Evolutionary conservation across 345 rosid species (phyloP), one percentile per base, ranked within the genome.

Genomic region (Lumnitzera racemosa): DNA sequence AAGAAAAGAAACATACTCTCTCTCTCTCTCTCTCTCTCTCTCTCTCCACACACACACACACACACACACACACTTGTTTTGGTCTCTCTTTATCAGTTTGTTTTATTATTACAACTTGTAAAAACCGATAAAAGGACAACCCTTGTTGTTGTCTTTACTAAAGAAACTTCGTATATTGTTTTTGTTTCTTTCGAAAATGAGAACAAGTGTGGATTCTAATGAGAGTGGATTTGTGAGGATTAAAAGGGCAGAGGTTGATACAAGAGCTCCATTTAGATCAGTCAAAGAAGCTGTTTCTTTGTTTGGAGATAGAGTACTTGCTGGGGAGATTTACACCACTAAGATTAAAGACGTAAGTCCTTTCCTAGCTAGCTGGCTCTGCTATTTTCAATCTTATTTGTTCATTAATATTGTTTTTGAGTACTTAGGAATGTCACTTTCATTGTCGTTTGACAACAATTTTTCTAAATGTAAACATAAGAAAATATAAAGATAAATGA

Each of bases 221-320:
- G 52, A 29, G 25, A 25, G 24, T n/a, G 65, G 27, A 49, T 53
- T 47, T 24, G 10, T 46, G 13, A 48, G 58, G 50, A 67, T 46
- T 14, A 58, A 57, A 31, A 68, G 58, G 59, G 66, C 41, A 7
- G 72, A 68, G 67, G 49, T 68, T 41, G 72, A 68, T 46, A 68
- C 67, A 3, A 5, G 67, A 50, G 25, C 63, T 5, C 72, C 67
- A 12, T 68, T 68, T 59, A 53, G 72, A 62, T 68, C 63, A 12
- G 72, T 68, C 41, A 57, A 60, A 52, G 72, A 68, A 58, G 72
- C 67, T 3, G 72, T 68, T 46, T 61, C 72, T 3, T 41, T 68
- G 63, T 68, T 68, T 12, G 67, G 67, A 2, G 67, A 68, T 14
- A 47, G 49, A 29, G 67, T 68, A 7, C 10, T 68, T 0, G 54